These are phyloP conservation scores for Striga asiatica DNA, from an alignment of 257 asterid genomes.

Conservation along the genomic window DNA sequence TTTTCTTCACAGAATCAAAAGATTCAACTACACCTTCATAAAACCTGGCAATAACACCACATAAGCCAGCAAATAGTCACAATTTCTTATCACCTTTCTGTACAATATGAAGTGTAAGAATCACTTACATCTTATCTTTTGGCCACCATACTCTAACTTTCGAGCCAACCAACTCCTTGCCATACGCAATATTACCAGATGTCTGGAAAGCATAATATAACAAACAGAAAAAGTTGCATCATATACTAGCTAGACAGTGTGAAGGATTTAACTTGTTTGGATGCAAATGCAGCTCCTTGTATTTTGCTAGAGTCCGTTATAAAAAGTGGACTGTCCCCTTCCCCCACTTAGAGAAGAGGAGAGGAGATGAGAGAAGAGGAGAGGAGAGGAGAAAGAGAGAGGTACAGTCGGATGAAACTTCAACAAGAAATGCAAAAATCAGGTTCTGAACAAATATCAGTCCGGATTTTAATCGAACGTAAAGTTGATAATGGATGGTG, in stretches of 20 bases:
- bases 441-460: not conserved
- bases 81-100: not conserved
- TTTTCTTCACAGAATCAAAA: slow-evolving; percentile 66
- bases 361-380: too few relatives aligned
- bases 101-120: slow-evolving; percentile 2
- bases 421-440: not conserved
- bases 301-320: too few relatives aligned
- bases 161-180: slow-evolving; percentile 57
- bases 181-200: slow-evolving; percentile 30
- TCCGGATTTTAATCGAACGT: not conserved
- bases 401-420: not conserved
- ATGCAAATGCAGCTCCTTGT: slow-evolving; percentile 11
- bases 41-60: slow-evolving; percentile 44
- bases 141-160: slow-evolving; percentile 96
- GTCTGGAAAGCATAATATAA: slow-evolving; percentile 33
- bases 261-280: slow-evolving; percentile 2
- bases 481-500: not conserved
- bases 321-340: too few relatives aligned
- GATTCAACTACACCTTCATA: slow-evolving; percentile 62
- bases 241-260: not conserved
- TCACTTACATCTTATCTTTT: slow-evolving; percentile 53
- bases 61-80: slow-evolving; percentile 1
- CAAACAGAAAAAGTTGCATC: not conserved
- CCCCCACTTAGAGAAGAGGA: too few relatives aligned
- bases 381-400: too few relatives aligned